Evolutionary conservation across 2,329 filamentous ascomycete species (phyloP).

Genomic region (Xylaria sp.): DNA sequence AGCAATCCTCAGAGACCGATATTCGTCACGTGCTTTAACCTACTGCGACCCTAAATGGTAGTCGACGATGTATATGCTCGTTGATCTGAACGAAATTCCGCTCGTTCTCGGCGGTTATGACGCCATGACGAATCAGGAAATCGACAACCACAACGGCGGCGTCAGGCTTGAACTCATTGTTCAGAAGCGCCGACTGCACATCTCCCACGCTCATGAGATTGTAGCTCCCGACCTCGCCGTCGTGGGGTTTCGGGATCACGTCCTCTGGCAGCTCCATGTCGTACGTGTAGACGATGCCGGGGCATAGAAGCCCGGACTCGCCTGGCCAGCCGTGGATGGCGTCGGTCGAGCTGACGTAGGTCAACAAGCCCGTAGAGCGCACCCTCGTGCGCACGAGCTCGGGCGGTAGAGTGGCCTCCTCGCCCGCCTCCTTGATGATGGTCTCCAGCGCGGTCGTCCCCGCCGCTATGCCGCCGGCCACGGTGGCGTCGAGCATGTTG

Average conservation of each 20-base stretch:
- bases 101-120: conserved; percentile 78
- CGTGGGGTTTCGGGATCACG: conserved; percentile 72
- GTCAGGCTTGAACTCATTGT: conserved; percentile 85
- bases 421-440: conserved; percentile 73
- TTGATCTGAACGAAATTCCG: conserved; percentile 75
- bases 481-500: conserved; percentile 77
- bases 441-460: conserved; percentile 72
- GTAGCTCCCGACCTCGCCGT: conserved; percentile 83
- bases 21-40: not conserved
- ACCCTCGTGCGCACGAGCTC: conserved; percentile 65
- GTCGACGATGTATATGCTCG: conserved; percentile 55
- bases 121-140: conserved; percentile 81
- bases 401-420: conserved; percentile 75
- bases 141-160: conserved; percentile 81
- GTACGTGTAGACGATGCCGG: conserved; percentile 71
- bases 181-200: conserved; percentile 69
- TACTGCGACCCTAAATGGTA: conserved; percentile 51
- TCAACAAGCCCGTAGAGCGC: conserved; percentile 67
- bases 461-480: conserved; percentile 75
- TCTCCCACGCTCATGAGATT: conserved; percentile 69
- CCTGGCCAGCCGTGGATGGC: conserved; percentile 65
- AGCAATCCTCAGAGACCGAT: too few relatives aligned
- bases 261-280: conserved; percentile 73
- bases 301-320: conserved; percentile 62
- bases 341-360: conserved; percentile 74